Evolutionary conservation across 2,329 filamentous ascomycete species (phyloP), one percentile per base, ranked within the genome.

Genomic region (Colletotrichum eremochloae): DNA sequence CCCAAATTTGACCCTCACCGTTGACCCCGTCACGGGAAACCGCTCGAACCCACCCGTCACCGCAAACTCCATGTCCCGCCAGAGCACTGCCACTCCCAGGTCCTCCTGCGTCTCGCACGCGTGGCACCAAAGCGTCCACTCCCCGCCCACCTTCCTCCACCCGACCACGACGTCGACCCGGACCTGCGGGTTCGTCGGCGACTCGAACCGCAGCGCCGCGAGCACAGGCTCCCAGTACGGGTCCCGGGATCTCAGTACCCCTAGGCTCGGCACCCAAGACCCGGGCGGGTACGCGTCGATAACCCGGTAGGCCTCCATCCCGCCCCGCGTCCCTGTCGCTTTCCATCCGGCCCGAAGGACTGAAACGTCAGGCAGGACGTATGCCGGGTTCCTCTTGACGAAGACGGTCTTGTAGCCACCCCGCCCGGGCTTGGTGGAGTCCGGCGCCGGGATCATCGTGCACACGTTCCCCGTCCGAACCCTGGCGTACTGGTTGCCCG

Each of bases 381-480:
- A 38, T 11, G 31, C 3, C 20, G 58, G 44, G 12, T 48, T 50
- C 44, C 44, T n/a, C 20, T 38, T 62, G 29, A 62, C 44, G 44
- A 50, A 50, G 8, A 38, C n/a, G 14, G 44, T 62, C 58, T 62
- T 62, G 58, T 62, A 48, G 44, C 44, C 9, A 1, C 58, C 58
- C 44, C 58, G 18, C 20, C 44, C 58, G 1, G 58, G 58, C 44
- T 46, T 62, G 42, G 58, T 38, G 29, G 58, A 62, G 33, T 62
- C 44, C 58, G 58, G 58, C 58, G 44, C 58, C 31, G 44, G 44
- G 31, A 50, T 62, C 29, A 14, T 42, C 31, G 44, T 62, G 31
- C 42, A 62, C 6, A 62, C 44, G 3, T 31, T 62, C 42, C 58
- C 44, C 20, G 29, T 50, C 31, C n/a, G 58, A 20, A 62, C 58